Conservation (phyloP, 176 grass and related monocot genomes). For the Phoenix roebelenii region DNA sequence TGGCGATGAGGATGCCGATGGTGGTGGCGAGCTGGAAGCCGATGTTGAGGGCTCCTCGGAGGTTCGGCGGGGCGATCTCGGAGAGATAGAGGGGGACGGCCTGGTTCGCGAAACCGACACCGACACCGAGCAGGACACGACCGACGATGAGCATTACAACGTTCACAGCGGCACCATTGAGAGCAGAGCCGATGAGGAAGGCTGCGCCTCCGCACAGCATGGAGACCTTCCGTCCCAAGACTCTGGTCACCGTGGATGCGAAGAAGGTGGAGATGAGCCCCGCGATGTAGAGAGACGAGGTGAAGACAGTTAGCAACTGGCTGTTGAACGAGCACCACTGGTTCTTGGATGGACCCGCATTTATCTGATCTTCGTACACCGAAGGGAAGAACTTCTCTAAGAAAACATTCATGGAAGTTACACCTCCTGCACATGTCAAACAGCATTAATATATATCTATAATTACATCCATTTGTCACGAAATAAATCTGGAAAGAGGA, state of each 20-base stretch:
- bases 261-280: slow-evolving; percentile 14
- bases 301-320: slow-evolving; percentile 15
- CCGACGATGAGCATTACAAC: slow-evolving; percentile 14
- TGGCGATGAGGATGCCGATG: slow-evolving; percentile 5
- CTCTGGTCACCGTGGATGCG: background rate
- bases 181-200: slow-evolving; percentile 4
- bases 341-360: background rate
- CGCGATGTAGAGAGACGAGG: slow-evolving; percentile 16
- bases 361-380: slow-evolving; percentile 4
- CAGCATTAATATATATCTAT: too few species aligned
- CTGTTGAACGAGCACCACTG: slow-evolving; percentile 20
- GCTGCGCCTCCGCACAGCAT: slow-evolving; percentile 3
- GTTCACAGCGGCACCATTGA: slow-evolving; percentile 5
- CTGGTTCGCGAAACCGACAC: slow-evolving; percentile 14
- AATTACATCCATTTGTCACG: too few species aligned
- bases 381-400: slow-evolving; percentile 15
- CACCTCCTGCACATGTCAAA: background rate
- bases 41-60: slow-evolving; percentile 11
- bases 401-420: slow-evolving; percentile 18
- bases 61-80: slow-evolving; percentile 5
- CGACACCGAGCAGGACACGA: slow-evolving; percentile 4
- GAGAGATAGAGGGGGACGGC: slow-evolving; percentile 20
- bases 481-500: too few species aligned
- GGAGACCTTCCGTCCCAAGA: slow-evolving; percentile 1
- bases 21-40: slow-evolving; percentile 10